Conservation (phyloP, 1,284 basidiomycete species). For the Uromyces viciae-fabae region DNA sequence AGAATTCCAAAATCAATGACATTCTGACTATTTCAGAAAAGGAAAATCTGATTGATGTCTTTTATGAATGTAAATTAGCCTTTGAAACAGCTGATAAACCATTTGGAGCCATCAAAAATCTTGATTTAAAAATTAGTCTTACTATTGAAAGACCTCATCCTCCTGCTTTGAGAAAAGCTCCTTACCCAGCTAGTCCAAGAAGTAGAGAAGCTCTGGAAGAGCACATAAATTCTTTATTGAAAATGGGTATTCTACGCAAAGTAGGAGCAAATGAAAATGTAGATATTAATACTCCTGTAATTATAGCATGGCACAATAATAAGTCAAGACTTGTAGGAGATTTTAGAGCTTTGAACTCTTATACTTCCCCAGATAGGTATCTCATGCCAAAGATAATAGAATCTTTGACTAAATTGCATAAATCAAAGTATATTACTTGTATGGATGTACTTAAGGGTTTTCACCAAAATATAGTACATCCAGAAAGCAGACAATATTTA, state of each 20-base stretch:
- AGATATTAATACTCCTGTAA: not conserved
- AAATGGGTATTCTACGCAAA: not conserved
- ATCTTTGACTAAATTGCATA: not conserved
- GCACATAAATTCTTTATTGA: not conserved
- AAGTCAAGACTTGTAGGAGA: not conserved
- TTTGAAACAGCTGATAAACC: too few species aligned
- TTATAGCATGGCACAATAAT: not conserved
- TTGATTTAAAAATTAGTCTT: too few species aligned
- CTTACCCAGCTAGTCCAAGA: too few species aligned
- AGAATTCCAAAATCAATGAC: too few species aligned
- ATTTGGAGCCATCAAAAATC: too few species aligned
- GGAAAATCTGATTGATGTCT: too few species aligned
- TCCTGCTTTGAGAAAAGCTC: too few species aligned
- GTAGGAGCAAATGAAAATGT: not conserved
- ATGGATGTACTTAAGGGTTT: slow-evolving; percentile 9
- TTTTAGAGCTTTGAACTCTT: not conserved
- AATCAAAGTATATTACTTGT: not conserved
- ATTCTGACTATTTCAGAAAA: too few species aligned
- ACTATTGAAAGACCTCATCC: too few species aligned
- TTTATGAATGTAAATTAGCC: too few species aligned
- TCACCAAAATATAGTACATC: not conserved
- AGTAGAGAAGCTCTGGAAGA: not conserved
- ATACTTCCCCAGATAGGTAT: not conserved
- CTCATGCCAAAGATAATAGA: not conserved
- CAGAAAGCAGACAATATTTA: not conserved